phyloP scores from a whole-genome alignment of 768 basidiomycete genomes.

The Grammothele lineata region DNA sequence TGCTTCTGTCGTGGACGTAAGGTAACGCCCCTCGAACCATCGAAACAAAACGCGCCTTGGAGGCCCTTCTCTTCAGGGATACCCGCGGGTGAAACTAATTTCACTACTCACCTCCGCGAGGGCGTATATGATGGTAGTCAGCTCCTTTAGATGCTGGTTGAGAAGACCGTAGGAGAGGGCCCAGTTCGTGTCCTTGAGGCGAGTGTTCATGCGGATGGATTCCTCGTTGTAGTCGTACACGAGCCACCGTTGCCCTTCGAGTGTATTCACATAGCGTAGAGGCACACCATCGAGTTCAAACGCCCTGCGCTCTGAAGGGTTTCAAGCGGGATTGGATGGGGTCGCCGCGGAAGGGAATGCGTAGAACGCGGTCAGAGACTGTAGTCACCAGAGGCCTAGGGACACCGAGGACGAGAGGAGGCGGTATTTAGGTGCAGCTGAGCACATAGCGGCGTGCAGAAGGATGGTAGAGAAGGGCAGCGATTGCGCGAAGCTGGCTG shows the following conservation, averaged over 20 bases:
- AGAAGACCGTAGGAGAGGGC: slow-evolving; percentile 72
- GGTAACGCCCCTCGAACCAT: slow-evolving; percentile 70
- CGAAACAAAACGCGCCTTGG: slow-evolving; percentile 78
- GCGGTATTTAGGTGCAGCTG: too few relatives aligned
- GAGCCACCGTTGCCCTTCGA: slow-evolving; percentile 73
- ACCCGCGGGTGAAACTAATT: too few relatives aligned
- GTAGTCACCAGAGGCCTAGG: slow-evolving; percentile 12
- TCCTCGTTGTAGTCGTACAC: slow-evolving; percentile 60
- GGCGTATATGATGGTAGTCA: slow-evolving; percentile 73
- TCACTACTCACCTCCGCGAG: slow-evolving; percentile 65
- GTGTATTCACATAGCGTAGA: slow-evolving; percentile 37
- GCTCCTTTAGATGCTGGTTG: slow-evolving; percentile 39
- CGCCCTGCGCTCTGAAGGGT: slow-evolving; percentile 55
- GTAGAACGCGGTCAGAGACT: slow-evolving; percentile 23
- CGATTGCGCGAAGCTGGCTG: too few relatives aligned
- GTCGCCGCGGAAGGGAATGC: slow-evolving; percentile 57
- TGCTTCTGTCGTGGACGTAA: slow-evolving; percentile 57
- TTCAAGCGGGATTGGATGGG: slow-evolving; percentile 64
- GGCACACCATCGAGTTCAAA: slow-evolving; percentile 51
- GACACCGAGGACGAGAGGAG: too few relatives aligned
- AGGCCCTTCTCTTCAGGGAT: neutral
- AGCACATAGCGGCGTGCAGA: slow-evolving; percentile 6
- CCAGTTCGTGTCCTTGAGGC: slow-evolving; percentile 76
- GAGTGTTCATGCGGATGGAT: slow-evolving; percentile 63
- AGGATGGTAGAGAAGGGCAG: neutral